Evolutionary conservation across 345 rosid genomes (phyloP), one percentile per base, ranked within the genome.

Genomic region (Erodium maritimum): DNA sequence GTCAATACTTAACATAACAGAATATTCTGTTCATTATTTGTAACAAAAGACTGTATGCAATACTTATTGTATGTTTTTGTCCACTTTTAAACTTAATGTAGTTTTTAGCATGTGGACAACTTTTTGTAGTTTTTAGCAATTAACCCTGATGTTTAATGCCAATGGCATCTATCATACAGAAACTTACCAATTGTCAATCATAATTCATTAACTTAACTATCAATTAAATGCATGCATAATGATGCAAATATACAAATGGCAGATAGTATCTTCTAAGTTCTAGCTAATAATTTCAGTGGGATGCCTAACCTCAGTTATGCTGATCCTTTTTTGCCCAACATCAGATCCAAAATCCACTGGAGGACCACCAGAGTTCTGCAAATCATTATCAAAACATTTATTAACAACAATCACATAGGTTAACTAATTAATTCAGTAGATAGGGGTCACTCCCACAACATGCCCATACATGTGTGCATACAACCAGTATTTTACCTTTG

Each of bases 271-370:
- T 29, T 29, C 37, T 29, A 29, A 29, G n/a, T n/a, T n/a, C 37
- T 29, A 29, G 9, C 4, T n/a, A 52, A 22, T 17, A 61, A 52
- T 23, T 54, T 53, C n/a, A 18, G 54, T n/a, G 24, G 65, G 63
- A 67, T 24, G 50, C 48, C 79, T 77, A 61, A 91, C 99, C 96
- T 93, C 94, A 25, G 81, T 69, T 72, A 83, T 65, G 51, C 69
- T 82, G 59, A 89, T 75, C 62, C 54, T 74, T 74, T 71, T 83
- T 60, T 50, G 50, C 59, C 81, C 91, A 70, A 57, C 66, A 63
- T 75, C 78, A 65, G 76, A 77, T 67, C 99, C 99, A 82, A 89
- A 89, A 77, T 85, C 82, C 73, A 89, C 82, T 42, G 60, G 57
- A 46, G 88, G 73, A 54, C 60, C 61, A 22, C 70, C 68, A 23